These are phyloP conservation scores for Marsdenia floribunda DNA, from an alignment of 257 asterid species.

Conservation along the genomic window DNA sequence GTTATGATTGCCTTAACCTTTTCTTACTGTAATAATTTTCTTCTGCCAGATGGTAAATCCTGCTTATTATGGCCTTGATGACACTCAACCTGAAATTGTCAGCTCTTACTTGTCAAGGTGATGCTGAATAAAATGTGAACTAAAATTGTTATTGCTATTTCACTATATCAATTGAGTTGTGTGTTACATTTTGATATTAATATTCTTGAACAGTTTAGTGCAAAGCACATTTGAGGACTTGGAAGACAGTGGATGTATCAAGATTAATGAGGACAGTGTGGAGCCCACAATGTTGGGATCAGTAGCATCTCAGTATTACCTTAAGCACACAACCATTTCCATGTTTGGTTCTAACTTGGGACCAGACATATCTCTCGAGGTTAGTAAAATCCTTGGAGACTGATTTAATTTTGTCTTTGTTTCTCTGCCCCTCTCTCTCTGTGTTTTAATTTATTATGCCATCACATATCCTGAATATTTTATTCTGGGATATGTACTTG, in stretches of 20 bases:
- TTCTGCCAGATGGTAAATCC: slow-evolving; percentile 77
- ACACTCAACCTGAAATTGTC: slow-evolving; percentile 64
- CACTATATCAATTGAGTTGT: slow-evolving; percentile 11
- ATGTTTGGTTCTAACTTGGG: slow-evolving; percentile 94
- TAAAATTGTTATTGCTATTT: slow-evolving; percentile 9
- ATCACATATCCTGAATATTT: not conserved
- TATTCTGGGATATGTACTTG: slow-evolving; percentile 3
- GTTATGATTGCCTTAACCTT: not conserved
- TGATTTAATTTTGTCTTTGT: not conserved
- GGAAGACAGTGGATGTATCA: slow-evolving; percentile 94
- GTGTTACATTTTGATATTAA: slow-evolving; percentile 11
- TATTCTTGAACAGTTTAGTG: slow-evolving; percentile 51
- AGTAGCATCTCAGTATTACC: slow-evolving; percentile 88
- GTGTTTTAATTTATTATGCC: not conserved
- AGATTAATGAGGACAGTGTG: slow-evolving; percentile 72
- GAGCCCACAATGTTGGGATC: slow-evolving; percentile 97
- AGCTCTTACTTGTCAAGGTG: slow-evolving; percentile 94
- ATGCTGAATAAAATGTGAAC: slow-evolving; percentile 10
- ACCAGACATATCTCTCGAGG: slow-evolving; percentile 88
- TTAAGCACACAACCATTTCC: slow-evolving; percentile 84
- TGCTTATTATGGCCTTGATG: slow-evolving; percentile 87
- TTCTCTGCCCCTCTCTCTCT: not conserved
- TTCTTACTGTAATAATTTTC: not conserved
- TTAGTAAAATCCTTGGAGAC: slow-evolving; percentile 31
- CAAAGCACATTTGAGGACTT: slow-evolving; percentile 88